A percentile compares a stretch with the other conserved stretches of the same genome.
Evolutionary conservation across 169 alveolate genomes (phyloP).

Genomic region (Miamiensis avidus): DNA sequence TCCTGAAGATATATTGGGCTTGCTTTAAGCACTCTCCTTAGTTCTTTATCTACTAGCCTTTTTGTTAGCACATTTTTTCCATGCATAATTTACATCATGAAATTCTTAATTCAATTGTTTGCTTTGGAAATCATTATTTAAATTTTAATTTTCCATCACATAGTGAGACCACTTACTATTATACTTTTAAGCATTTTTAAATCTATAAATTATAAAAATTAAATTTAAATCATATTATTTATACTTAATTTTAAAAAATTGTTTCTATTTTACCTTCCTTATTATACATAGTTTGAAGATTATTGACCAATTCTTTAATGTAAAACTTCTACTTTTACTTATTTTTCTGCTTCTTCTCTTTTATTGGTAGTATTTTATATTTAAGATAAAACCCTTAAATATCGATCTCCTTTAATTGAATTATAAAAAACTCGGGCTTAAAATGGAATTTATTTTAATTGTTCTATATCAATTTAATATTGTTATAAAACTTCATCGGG

Average conservation of each 20-base stretch:
- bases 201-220: neutral
- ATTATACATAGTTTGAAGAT: neutral
- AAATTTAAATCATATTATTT: no score
- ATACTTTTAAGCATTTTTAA: neutral
- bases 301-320: neutral
- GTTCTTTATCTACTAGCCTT: neutral
- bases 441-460: slow-evolving; percentile 67
- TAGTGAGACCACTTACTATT: neutral
- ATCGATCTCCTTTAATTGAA: slow-evolving; percentile 62
- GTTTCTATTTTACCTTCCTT: neutral
- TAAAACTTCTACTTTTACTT: neutral
- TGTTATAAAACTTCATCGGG: slow-evolving; percentile 31
- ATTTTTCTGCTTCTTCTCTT: slow-evolving; percentile 43
- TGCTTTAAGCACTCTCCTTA: no score
- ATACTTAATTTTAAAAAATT: no score
- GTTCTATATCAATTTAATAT: slow-evolving; percentile 54
- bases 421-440: slow-evolving; percentile 57
- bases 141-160: neutral
- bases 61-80: neutral
- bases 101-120: neutral
- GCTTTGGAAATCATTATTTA: no score
- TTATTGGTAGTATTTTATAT: slow-evolving; percentile 56
- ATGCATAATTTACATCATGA: neutral
- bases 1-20: no score
- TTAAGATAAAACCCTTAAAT: slow-evolving; percentile 70